Conservation (phyloP, 2,329 filamentous ascomycete genomes). For the Zasmidium citrigriseum region DNA sequence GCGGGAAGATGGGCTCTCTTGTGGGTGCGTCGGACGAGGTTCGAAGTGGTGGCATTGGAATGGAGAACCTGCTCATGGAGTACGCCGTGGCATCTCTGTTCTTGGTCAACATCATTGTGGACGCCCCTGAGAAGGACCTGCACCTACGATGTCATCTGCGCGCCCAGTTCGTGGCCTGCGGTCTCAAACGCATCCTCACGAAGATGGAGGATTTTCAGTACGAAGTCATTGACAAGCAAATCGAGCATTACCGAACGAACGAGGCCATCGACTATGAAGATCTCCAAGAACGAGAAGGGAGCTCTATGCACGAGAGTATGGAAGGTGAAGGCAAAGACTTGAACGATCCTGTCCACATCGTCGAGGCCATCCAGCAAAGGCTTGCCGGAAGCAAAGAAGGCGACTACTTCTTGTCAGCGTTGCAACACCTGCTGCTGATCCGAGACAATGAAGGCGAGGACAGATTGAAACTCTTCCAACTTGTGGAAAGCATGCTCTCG, state of each 20-base stretch:
- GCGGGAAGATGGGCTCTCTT: conserved; percentile 97
- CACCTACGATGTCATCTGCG: conserved; percentile 91
- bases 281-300: conserved; percentile 86
- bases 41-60: conserved; percentile 91
- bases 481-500: conserved; percentile 97
- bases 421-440: conserved; percentile 93
- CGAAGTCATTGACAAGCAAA: conserved; percentile 96
- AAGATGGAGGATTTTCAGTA: conserved; percentile 99
- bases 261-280: conserved; percentile 99
- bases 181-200: conserved; percentile 86
- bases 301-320: conserved; percentile 83
- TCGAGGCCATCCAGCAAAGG: conserved; percentile 85
- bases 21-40: conserved; percentile 97
- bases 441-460: conserved; percentile 91
- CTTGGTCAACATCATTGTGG: conserved; percentile 94
- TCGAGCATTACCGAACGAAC: conserved; percentile 88
- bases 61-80: conserved; percentile 99
- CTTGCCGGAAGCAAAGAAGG: conserved; percentile 81
- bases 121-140: conserved; percentile 84
- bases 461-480: conserved; percentile 90
- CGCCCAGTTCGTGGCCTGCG: conserved; percentile 93
- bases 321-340: conserved; percentile 88
- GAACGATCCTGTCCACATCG: conserved; percentile 89
- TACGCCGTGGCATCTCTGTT: conserved; percentile 94
- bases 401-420: conserved; percentile 92